phyloP scores from a whole-genome alignment of 441 rosid species.

The Dalechampia spathulata region DNA sequence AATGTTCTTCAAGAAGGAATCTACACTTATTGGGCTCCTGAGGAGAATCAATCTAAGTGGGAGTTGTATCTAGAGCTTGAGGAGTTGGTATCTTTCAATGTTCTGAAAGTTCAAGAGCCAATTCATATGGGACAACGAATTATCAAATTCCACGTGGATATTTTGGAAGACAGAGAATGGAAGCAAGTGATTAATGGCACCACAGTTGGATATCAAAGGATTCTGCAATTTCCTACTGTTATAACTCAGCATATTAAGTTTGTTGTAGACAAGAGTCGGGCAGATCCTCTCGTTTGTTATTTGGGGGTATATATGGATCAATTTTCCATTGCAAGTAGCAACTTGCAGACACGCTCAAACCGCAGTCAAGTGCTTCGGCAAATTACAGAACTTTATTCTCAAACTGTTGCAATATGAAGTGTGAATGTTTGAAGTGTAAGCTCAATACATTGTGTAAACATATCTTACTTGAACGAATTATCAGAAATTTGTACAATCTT shows the following conservation, averaged over 20 bases:
- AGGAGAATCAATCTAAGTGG: slow-evolving; percentile 47
- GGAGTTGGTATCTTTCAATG: slow-evolving; percentile 52
- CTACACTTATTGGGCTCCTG: slow-evolving; percentile 77
- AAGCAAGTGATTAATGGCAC: slow-evolving; percentile 44
- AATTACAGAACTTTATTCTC: slow-evolving; percentile 11
- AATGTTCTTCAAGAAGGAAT: slow-evolving; percentile 61
- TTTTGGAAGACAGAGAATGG: slow-evolving; percentile 39
- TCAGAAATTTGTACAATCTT: neutral
- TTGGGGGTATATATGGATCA: slow-evolving; percentile 57
- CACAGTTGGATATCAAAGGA: slow-evolving; percentile 69
- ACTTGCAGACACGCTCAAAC: slow-evolving; percentile 12
- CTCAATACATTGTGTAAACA: neutral
- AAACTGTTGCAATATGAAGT: slow-evolving; percentile 11
- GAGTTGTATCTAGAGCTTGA: slow-evolving; percentile 39
- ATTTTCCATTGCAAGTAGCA: slow-evolving; percentile 24
- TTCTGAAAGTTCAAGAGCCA: slow-evolving; percentile 68
- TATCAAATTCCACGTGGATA: slow-evolving; percentile 46
- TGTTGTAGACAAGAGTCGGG: slow-evolving; percentile 51
- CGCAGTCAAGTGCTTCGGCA: slow-evolving; percentile 12
- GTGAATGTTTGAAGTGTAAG: neutral
- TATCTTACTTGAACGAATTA: no score
- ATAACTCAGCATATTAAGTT: slow-evolving; percentile 45
- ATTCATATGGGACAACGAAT: slow-evolving; percentile 89
- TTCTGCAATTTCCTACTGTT: slow-evolving; percentile 45
- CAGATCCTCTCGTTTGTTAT: slow-evolving; percentile 65